Evolutionary conservation across 1,284 basidiomycete species (phyloP).

Genomic region (Ceratobasidium sp.): DNA sequence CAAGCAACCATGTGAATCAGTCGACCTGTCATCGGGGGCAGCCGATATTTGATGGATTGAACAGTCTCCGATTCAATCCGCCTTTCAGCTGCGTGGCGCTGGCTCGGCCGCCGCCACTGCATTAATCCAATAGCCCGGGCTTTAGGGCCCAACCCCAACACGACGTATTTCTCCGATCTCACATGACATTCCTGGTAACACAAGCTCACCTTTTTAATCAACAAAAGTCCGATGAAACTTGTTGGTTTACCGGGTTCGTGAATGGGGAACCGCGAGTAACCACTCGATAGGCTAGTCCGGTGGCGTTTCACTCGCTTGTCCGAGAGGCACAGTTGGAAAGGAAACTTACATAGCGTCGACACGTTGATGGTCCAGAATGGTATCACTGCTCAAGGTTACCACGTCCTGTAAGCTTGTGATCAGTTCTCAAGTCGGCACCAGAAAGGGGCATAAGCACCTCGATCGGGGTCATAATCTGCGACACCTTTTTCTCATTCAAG

Average conservation of each 20-base stretch:
- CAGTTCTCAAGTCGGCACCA: not conserved
- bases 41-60: not conserved
- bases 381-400: conserved; percentile 78
- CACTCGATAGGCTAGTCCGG: conserved; percentile 69
- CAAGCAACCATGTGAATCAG: conserved; percentile 24
- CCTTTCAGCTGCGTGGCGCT: not conserved
- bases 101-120: not conserved
- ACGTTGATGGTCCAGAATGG: conserved; percentile 80
- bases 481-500: conserved; percentile 84
- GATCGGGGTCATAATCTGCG: conserved; percentile 89
- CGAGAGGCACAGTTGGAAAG: not conserved
- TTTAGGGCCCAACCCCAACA: not conserved
- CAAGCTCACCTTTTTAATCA: conserved; percentile 78
- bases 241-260: conserved; percentile 79
- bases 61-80: not conserved
- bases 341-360: conserved; percentile 75
- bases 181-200: not conserved
- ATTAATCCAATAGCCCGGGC: not conserved
- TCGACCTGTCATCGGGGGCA: conserved; percentile 26
- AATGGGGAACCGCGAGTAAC: conserved; percentile 94
- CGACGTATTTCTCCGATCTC: not conserved
- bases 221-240: conserved; percentile 87
- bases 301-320: conserved; percentile 1
- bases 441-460: conserved; percentile 57
- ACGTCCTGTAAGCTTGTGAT: conserved; percentile 69